phyloP scores from a whole-genome alignment of 192 early-diverging fungal genomes.

The Chytriomyces confervae region DNA sequence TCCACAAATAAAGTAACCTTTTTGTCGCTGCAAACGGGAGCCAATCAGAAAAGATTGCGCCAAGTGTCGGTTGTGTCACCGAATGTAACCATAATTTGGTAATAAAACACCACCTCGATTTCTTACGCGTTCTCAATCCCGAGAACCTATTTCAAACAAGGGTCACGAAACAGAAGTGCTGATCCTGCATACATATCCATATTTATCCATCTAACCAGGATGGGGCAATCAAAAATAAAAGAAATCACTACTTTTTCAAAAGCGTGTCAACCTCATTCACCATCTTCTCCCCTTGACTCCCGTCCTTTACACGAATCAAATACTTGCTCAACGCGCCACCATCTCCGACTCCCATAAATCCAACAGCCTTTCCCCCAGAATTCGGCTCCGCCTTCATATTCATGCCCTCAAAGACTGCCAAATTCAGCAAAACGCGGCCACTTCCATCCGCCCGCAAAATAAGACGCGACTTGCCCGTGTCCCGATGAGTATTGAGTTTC shows the following conservation, averaged over 20 bases:
- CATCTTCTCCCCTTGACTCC: neutral
- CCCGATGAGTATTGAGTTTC: constrained; percentile 45
- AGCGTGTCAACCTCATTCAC: neutral
- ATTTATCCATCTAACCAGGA: too few species aligned
- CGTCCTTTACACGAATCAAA: constrained; percentile 32
- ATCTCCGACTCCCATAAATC: constrained; percentile 12
- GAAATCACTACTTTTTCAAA: neutral
- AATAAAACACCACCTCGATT: too few species aligned
- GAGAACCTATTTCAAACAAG: too few species aligned
- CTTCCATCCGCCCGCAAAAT: constrained; percentile 49
- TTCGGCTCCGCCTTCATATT: constrained; percentile 8
- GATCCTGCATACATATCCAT: too few species aligned
- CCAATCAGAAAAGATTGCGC: too few species aligned
- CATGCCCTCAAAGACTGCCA: constrained; percentile 45
- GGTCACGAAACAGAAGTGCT: too few species aligned
- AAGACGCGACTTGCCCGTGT: constrained; percentile 43
- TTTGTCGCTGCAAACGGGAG: too few species aligned
- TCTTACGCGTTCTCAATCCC: too few species aligned
- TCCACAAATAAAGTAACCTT: too few species aligned
- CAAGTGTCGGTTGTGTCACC: too few species aligned
- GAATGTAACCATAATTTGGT: too few species aligned
- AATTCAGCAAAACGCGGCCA: constrained; percentile 52
- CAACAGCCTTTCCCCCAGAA: constrained; percentile 15
- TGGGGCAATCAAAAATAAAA: too few species aligned
- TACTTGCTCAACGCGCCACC: constrained; percentile 11